Percentiles rank a stretch among this genome's conserved stretches.
These are phyloP conservation scores for Ilex paraguariensis DNA, from an alignment of 305 asterid species.

Conservation along the genomic window DNA sequence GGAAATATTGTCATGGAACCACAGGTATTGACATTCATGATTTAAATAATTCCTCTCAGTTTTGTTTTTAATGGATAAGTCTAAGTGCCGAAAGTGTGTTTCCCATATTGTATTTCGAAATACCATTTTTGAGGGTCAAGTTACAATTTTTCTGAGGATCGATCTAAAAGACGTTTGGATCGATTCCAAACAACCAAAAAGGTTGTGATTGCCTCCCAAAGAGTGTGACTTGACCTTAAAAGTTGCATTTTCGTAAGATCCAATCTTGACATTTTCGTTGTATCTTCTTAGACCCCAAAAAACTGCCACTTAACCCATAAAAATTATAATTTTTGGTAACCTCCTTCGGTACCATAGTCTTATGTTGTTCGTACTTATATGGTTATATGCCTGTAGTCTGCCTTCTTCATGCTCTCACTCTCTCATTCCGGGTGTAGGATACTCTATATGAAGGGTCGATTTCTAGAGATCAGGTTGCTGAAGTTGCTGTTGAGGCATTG, in stretches of 20 bases:
- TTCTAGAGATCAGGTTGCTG: slow-evolving; percentile 92
- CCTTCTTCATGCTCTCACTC: not conserved
- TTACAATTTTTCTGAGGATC: not conserved
- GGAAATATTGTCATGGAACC: slow-evolving; percentile 93
- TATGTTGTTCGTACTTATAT: not conserved
- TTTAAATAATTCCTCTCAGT: no score
- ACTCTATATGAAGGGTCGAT: slow-evolving; percentile 80
- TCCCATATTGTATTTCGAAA: not conserved
- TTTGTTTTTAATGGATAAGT: not conserved
- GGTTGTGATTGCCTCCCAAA: not conserved
- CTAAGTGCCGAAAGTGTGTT: not conserved
- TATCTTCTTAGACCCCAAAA: not conserved
- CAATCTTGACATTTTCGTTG: no score
- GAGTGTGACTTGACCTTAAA: no score
- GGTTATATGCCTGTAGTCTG: not conserved
- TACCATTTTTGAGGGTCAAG: not conserved
- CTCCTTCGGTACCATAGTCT: no score
- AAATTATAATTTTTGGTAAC: no score
- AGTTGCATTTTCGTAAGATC: no score
- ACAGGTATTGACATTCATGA: slow-evolving; percentile 45
- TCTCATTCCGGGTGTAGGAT: slow-evolving; percentile 41
- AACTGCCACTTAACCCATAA: not conserved
- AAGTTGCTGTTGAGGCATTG: slow-evolving; percentile 89
- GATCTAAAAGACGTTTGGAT: not conserved
- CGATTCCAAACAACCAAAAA: not conserved